Conservation (phyloP, 2,329 filamentous ascomycete genomes). For the Ilyonectria robusta region DNA sequence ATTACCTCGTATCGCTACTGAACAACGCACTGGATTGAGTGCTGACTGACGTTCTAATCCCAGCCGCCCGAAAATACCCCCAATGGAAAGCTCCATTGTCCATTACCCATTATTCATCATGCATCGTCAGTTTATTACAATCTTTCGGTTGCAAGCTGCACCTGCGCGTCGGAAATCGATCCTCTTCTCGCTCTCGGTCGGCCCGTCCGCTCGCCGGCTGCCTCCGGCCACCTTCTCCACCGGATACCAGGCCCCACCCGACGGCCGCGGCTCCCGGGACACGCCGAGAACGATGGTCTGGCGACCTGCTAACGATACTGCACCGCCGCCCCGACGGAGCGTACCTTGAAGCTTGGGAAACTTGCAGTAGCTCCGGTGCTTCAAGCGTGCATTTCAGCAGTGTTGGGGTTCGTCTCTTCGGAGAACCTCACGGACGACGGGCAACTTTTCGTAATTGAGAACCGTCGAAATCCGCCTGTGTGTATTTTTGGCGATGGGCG, state of each 20-base stretch:
- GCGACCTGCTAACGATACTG: background rate
- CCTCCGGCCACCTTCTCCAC: constrained; percentile 29
- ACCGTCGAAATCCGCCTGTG: background rate
- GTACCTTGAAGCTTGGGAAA: constrained; percentile 1
- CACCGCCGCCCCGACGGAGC: constrained; percentile 24
- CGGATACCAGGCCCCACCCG: constrained; percentile 16
- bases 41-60: background rate
- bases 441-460: background rate
- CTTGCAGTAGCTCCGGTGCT: constrained; percentile 3
- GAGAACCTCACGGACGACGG: constrained; percentile 13
- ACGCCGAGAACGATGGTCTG: constrained; percentile 15
- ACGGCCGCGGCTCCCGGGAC: constrained; percentile 32
- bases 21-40: background rate
- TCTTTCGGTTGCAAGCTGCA: constrained; percentile 23
- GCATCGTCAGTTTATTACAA: background rate
- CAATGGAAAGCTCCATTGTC: constrained; percentile 2
- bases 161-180: constrained; percentile 14
- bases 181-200: constrained; percentile 28
- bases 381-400: constrained; percentile 37
- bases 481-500: constrained; percentile 24
- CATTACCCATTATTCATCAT: background rate
- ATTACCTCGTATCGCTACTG: background rate
- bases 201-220: constrained; percentile 35
- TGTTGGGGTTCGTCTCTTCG: constrained; percentile 26
- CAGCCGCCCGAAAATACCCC: constrained; percentile 1